These are phyloP conservation scores for Salinomyces thailandicus DNA, from an alignment of 2,329 filamentous ascomycete genomes.

Conservation along the genomic window DNA sequence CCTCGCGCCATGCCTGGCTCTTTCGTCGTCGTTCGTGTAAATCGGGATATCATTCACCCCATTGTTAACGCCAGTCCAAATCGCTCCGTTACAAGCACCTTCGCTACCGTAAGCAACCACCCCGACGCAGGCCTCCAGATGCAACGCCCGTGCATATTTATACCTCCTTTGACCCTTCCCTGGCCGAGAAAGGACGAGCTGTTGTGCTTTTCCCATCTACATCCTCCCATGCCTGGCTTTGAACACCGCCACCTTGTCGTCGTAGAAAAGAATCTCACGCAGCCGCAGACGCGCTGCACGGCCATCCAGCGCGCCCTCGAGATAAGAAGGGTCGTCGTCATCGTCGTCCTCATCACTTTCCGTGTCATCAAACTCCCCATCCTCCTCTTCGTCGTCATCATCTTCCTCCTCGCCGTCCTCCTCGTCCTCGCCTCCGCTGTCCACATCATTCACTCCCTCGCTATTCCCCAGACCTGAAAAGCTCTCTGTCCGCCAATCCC, in stretches of 20 bases:
- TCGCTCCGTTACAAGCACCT: too few relatives aligned
- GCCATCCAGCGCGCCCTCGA: constrained; percentile 4
- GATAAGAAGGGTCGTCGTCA: constrained; percentile 5
- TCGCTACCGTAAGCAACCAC: too few relatives aligned
- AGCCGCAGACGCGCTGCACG: constrained; percentile 45
- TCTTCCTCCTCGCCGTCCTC: constrained; percentile 43
- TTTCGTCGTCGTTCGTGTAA: too few relatives aligned
- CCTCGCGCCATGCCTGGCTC: too few relatives aligned
- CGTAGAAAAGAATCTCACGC: constrained; percentile 72
- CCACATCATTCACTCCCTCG: constrained; percentile 38
- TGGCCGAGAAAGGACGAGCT: too few relatives aligned
- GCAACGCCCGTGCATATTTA: too few relatives aligned
- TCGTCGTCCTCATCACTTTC: constrained; percentile 33
- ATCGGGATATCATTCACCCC: too few relatives aligned
- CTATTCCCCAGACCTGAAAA: constrained; percentile 38
- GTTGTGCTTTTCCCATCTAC: constrained; percentile 11
- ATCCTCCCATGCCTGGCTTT: constrained; percentile 55
- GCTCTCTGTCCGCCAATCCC: constrained; percentile 38
- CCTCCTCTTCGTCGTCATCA: constrained; percentile 24
- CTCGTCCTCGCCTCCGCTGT: constrained; percentile 34
- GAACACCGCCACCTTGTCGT: constrained; percentile 73
- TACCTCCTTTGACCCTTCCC: too few relatives aligned
- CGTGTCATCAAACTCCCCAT: constrained; percentile 22
- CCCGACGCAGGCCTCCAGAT: too few relatives aligned
- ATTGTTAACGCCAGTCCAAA: too few relatives aligned